phyloP scores from a whole-genome alignment of 75 land plant species.

The Larix kaempferi region DNA sequence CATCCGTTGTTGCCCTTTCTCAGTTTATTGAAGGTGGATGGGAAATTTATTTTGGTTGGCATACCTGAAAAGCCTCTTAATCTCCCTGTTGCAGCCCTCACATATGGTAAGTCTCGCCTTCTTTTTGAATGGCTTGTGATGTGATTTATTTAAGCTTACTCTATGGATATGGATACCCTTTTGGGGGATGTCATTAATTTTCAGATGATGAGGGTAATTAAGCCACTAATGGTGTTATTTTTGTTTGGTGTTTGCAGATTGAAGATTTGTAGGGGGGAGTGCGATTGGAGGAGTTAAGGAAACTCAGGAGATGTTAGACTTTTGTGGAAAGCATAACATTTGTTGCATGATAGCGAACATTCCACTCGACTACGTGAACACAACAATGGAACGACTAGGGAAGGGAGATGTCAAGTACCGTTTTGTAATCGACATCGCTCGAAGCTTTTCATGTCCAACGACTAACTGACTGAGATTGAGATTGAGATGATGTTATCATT shows the following conservation, averaged over 20 bases:
- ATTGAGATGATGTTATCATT: no score
- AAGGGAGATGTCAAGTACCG: constrained; percentile 40
- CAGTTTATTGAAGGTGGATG: constrained; percentile 43
- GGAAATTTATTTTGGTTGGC: constrained; percentile 40
- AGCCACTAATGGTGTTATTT: no score
- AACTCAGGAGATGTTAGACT: constrained; percentile 60
- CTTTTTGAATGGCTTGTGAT: no score
- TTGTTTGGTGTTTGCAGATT: constrained; percentile 11
- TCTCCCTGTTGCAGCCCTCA: constrained; percentile 4
- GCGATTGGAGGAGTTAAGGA: constrained; percentile 44
- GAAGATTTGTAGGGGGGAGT: constrained; percentile 40
- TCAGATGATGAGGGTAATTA: no score
- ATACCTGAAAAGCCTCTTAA: constrained; percentile 14
- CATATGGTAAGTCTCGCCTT: neutral
- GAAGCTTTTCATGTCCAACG: no score
- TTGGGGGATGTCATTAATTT: no score
- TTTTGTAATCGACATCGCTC: constrained; percentile 37
- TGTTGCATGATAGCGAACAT: constrained; percentile 37
- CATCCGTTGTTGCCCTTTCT: constrained; percentile 47
- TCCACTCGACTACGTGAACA: constrained; percentile 18
- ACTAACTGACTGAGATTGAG: no score
- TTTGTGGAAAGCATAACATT: constrained; percentile 46
- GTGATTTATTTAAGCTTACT: no score
- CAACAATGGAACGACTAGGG: constrained; percentile 30
- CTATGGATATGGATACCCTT: no score